Evolutionary conservation across 805 yeast genomes (phyloP), one percentile per base, ranked within the genome.

Genomic region (Ogataea haglerorum): DNA sequence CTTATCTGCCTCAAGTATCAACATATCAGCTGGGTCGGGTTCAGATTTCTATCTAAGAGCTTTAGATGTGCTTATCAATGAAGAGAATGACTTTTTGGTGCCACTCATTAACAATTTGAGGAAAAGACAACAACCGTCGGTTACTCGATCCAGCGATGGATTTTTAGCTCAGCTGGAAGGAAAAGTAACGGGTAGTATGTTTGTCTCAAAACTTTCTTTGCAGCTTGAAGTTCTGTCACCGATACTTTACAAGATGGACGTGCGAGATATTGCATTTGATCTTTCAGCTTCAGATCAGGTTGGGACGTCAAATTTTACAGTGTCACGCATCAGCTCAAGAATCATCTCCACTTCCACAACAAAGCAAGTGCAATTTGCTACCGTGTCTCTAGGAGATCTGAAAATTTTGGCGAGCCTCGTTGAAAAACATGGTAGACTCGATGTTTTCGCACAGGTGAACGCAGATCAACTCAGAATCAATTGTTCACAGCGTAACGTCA

Each of bases 61-160:
- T 1, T 23, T 63, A 10, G 53, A 55, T 13, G 26, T 48, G 2
- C 27, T 63, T 13, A 19, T 43, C 6, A 41, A 50, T 10, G 30
- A 53, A 22, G 68, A 64, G 22, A 44, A 51, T 27, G 47, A 45
- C 10, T 38, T 50, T 8, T 37, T 61, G 7, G 42, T 45, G 14
- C 53, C 54, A 1, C 19, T 59, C 7, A 29, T 54, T 9, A 43
- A 47, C 12, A 23, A 22, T 13, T 7, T 47, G 18, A 18, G n/a
- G 24, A n/a, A 23, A n/a, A 24, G 14, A 24, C 27, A 24, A 5
- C 5, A 5, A 24, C 12, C 27, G 4, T 14, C 27, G 10, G 27
- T 19, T 19, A 19, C 27, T 5, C 14, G 12, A 10, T 24, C 27
- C 3, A 24, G 12, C 15, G 9, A 7, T 29, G 26, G 26, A 15